Evolutionary conservation across 192 early-diverging fungal genomes (phyloP), one percentile per base, ranked within the genome.

Genomic region (Coemansia sp.): DNA sequence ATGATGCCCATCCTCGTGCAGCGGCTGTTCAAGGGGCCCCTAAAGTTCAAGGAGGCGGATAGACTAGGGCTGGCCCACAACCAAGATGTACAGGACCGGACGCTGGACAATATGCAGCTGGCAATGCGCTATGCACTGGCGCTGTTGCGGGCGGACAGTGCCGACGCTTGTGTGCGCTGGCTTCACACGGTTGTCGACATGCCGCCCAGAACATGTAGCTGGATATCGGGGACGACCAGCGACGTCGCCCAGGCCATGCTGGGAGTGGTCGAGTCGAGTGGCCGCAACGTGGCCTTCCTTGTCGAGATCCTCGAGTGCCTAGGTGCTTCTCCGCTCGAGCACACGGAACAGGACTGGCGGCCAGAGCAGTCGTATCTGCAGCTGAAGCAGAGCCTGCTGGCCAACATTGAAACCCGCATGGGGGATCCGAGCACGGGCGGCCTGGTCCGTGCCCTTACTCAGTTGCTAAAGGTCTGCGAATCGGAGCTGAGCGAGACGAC

Each of bases 101-200:
- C 31, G 14, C 21, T 48, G 16, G 28, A 28, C 17, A 49, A 57
- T 26, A n/a, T 44, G 39, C 47, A 43, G 34, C 31, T 61, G 21
- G 44, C 42, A 4, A 39, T 50, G 28, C 47, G 48, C 4, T 68
- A 68, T 22, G 59, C 59, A 8, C 28, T 51, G 44, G 59, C 54
- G 9, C 38, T 68, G 38, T 4, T 60, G 30, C 46, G 38, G 5
- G 17, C 38, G 13, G 52, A 32, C 0, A 19, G 39, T 14, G 35
- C 29, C 6, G 49, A 47, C 9, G 20, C 36, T 22, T 54, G 47
- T 0, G 9, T 35, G 33, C 54, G 38, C 38, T 29, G 52, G 14
- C 38, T 68, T 3, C 30, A 31, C 13, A 61, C 66, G 0, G 16
- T 68, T 20, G 25, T 34, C 2, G 46, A 47, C 3, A 57, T 68